Evolutionary conservation across 2,329 filamentous ascomycete genomes (phyloP).

Genomic region (Cladosporium sp.): DNA sequence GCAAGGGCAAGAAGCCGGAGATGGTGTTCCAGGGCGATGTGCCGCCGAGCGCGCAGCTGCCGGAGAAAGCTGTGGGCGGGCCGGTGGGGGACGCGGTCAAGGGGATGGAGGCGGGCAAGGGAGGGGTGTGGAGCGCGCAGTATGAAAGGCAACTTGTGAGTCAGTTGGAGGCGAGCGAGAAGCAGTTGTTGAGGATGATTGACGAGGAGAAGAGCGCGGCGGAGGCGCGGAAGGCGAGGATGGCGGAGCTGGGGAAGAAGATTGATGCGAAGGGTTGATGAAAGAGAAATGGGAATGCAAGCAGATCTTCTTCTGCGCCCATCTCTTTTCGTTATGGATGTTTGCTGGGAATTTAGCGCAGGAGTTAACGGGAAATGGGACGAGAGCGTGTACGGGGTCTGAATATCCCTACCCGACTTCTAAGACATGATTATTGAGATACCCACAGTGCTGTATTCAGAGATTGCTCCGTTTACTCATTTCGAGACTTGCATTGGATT

Average conservation of each 20-base stretch:
- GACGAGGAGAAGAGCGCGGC: constrained; percentile 35
- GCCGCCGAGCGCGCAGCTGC: constrained; percentile 71
- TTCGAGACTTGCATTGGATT: too few species aligned
- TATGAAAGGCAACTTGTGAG: constrained; percentile 37
- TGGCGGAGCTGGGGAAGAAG: constrained; percentile 32
- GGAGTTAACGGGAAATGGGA: background rate
- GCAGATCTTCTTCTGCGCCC: background rate
- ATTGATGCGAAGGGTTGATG: constrained; percentile 25
- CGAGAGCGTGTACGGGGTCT: background rate
- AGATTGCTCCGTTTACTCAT: background rate
- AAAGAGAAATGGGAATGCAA: too few species aligned
- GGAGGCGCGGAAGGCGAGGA: constrained; percentile 34
- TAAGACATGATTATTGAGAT: background rate
- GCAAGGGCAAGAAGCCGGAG: constrained; percentile 52
- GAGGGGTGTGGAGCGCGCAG: constrained; percentile 53
- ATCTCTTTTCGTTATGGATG: background rate
- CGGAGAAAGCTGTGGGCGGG: constrained; percentile 52
- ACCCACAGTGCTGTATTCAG: background rate
- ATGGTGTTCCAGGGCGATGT: constrained; percentile 59
- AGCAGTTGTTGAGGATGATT: constrained; percentile 55
- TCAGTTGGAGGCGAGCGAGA: constrained; percentile 60
- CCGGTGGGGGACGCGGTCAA: constrained; percentile 62
- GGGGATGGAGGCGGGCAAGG: constrained; percentile 61
- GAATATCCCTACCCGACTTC: background rate
- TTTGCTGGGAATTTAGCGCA: background rate